Evolutionary conservation across 2,329 filamentous ascomycete species (phyloP).

Genomic region (Verticillium klebahnii): DNA sequence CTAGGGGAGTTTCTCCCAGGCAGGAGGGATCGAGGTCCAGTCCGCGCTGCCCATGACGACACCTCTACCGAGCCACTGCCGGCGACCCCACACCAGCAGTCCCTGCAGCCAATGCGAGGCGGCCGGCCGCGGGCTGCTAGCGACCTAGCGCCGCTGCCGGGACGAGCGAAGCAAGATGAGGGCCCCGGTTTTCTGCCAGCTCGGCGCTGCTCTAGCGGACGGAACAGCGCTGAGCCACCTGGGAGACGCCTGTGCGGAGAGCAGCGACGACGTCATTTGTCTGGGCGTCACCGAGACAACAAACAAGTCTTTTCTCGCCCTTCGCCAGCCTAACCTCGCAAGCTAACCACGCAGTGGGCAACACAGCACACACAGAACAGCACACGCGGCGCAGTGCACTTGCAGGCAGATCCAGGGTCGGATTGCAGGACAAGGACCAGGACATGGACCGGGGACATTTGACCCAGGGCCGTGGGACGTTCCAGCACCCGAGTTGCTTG

Average conservation of each 20-base stretch:
- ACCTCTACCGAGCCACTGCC: conserved; percentile 10
- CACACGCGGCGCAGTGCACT: background rate
- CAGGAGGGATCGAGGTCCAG: background rate
- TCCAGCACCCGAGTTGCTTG: background rate
- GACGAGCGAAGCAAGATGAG: background rate
- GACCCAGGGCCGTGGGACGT: background rate
- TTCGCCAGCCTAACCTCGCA: too few relatives aligned
- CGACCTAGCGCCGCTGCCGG: background rate
- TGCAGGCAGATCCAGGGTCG: background rate
- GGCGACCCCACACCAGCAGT: background rate
- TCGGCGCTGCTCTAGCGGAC: background rate
- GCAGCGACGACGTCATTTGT: background rate
- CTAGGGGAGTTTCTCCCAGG: too few relatives aligned
- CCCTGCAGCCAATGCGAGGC: background rate
- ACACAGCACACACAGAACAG: background rate
- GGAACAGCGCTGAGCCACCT: conserved; percentile 2
- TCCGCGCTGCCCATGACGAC: conserved; percentile 8
- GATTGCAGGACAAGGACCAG: background rate
- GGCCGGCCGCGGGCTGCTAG: too few relatives aligned
- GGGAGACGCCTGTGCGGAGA: background rate
- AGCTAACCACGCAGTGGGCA: background rate
- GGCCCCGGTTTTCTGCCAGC: background rate
- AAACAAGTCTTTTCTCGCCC: background rate
- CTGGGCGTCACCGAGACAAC: background rate
- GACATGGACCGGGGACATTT: background rate